These are phyloP conservation scores for Chlamydomonas incerta DNA, from an alignment of 139 green algal genomes.

Conservation along the genomic window DNA sequence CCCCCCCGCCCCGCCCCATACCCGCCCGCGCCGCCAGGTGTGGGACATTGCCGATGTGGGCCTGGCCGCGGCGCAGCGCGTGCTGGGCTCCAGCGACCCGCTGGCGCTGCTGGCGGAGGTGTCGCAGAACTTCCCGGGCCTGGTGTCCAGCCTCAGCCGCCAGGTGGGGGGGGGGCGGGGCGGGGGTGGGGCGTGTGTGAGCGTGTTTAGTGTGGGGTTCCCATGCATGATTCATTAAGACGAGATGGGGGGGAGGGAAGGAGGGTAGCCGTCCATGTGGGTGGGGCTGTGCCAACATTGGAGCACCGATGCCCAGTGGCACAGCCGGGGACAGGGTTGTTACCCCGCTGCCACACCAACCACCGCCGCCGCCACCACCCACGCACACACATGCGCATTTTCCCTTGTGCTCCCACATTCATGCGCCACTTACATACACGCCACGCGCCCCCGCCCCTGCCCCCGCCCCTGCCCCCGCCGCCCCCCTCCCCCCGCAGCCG, in stretches of 20 bases:
- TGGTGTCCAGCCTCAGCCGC: constrained; percentile 72
- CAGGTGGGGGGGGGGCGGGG: background rate
- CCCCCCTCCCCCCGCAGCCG: background rate
- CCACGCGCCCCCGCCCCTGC: background rate
- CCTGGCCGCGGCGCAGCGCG: constrained; percentile 85
- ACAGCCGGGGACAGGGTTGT: too few species aligned
- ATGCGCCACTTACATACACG: too few species aligned
- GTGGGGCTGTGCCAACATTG: too few species aligned
- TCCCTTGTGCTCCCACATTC: too few species aligned
- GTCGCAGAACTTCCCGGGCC: constrained; percentile 87
- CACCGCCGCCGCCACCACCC: too few species aligned
- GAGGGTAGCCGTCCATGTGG: too few species aligned
- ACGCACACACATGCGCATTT: too few species aligned
- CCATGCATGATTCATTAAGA: too few species aligned
- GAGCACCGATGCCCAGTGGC: too few species aligned
- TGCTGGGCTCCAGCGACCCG: constrained; percentile 75
- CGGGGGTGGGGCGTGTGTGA: background rate
- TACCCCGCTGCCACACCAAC: too few species aligned
- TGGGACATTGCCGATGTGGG: constrained; percentile 92
- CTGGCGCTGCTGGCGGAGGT: constrained; percentile 84
- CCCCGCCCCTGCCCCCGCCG: background rate
- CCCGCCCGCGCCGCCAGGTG: constrained; percentile 54
- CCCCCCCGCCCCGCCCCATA: background rate
- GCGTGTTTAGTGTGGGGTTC: background rate
- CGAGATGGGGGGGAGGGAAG: too few species aligned